Percentiles rank a stretch among this genome's conserved stretches.
Evolutionary conservation across 179 eudicot species (phyloP).

Genomic region (Patellifolia procumbens): DNA sequence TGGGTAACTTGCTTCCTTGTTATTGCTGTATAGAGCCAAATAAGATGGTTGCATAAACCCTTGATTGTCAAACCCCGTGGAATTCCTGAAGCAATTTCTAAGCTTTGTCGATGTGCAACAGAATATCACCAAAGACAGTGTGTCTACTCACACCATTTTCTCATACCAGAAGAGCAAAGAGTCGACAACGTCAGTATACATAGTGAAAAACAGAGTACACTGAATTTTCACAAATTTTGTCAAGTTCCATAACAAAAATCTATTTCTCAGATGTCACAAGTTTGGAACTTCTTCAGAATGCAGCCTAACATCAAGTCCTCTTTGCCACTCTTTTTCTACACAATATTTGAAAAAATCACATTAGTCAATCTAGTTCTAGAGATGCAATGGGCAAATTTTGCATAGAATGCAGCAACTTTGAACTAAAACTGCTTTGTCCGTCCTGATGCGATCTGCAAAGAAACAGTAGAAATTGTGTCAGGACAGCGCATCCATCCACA

Average conservation of each 20-base stretch:
- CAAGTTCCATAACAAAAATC: neutral
- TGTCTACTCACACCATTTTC: neutral
- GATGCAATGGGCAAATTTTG: neutral
- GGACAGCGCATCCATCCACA: neutral
- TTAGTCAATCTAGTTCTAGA: neutral
- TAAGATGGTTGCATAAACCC: no score
- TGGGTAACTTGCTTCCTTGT: neutral
- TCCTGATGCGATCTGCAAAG: conserved; percentile 9
- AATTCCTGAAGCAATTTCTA: no score
- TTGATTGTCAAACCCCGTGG: neutral
- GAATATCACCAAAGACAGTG: neutral
- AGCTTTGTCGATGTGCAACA: neutral
- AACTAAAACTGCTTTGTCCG: conserved; percentile 2
- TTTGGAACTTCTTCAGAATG: neutral
- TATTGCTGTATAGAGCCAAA: neutral
- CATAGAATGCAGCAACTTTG: neutral
- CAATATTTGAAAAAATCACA: neutral
- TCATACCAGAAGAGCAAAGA: neutral
- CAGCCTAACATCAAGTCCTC: conserved; percentile 9
- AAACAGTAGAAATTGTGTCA: neutral
- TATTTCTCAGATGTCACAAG: conserved; percentile 7
- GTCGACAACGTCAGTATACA: neutral
- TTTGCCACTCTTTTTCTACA: conserved; percentile 2
- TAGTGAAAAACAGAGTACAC: neutral
- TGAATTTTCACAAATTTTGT: neutral